Base-by-base conservation (phyloP, 2,329 filamentous ascomycete species). In the Colletotrichum filicis region DNA sequence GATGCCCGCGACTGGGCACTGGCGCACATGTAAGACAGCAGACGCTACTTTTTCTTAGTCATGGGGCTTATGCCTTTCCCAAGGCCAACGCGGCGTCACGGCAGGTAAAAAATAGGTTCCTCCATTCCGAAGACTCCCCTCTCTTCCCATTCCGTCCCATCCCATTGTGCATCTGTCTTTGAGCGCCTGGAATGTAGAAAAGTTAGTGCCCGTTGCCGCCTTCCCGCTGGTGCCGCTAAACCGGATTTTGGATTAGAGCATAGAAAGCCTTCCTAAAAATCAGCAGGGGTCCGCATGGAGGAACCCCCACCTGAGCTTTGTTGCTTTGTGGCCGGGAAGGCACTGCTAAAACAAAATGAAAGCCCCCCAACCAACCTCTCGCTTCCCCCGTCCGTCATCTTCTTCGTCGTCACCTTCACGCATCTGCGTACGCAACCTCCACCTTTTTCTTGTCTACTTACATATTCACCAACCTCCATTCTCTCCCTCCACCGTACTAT, bases 151-250 rank as follows among this genome's bases (percentile, higher is more conserved):
- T 22, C 16, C 57, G 56, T 32, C 16, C 26, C 56, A 37, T 35
- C 32, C 68, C 49, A 61, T 71, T 68, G 68, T 68, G 49, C n/a
- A 24, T 30, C 22, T 46, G 52, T 58, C 67, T 52, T 49, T 49
- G 60, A 35, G 49, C 62, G 32, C 52, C 60, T 60, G 66, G 60
- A 60, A 71, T 62, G 7, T 4, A 22, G 22, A 49, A 66, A 52
- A 42, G 60, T 58, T 73, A 73, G 71, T 71, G 71, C 71, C 71
- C 71, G 71, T 73, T 73, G 66, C 71, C 56, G 67, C 66, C 42
- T 61, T 61, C 66, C 71, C 61, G 61, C 70, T 62, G 58, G 46
- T 52, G 66, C 70, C 66, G 66, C 70, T 73, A 70, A 46, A 28
- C 69, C 59, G 7, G 12, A 65, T 70, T 49, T 8, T 57, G 46